phyloP scores from a whole-genome alignment of 345 rosid genomes.

The Ailanthus altissimus region DNA sequence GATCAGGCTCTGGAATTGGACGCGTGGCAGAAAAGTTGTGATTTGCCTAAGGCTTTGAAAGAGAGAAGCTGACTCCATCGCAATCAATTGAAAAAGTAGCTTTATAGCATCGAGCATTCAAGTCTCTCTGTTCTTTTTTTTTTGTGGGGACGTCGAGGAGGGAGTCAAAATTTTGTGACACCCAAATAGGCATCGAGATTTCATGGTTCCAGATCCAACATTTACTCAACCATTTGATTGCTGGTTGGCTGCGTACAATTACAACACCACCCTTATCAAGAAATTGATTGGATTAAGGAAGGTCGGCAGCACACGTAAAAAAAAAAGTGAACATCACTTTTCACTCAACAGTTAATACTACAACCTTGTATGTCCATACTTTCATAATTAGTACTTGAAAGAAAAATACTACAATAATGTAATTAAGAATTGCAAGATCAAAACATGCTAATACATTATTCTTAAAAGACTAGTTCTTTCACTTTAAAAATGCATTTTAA shows the following conservation, averaged over 20 bases:
- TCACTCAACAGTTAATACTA: too few species aligned
- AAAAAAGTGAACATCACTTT: too few species aligned
- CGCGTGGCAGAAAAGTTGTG: slow-evolving; percentile 8
- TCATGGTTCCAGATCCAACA: background rate
- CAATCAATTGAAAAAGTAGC: slow-evolving; percentile 42
- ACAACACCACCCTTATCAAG: background rate
- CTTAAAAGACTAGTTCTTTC: too few species aligned
- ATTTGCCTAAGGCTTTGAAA: slow-evolving; percentile 23
- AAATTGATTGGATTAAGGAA: too few species aligned
- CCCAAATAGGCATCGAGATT: background rate
- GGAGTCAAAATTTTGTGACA: background rate
- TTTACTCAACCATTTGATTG: background rate
- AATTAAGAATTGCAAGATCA: too few species aligned
- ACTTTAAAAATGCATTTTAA: too few species aligned
- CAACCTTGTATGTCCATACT: too few species aligned
- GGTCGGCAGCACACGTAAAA: too few species aligned
- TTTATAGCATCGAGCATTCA: slow-evolving; percentile 17
- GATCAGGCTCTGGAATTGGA: background rate
- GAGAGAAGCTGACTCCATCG: slow-evolving; percentile 6
- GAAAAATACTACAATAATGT: too few species aligned
- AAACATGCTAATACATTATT: too few species aligned
- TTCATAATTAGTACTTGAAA: too few species aligned
- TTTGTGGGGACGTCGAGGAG: slow-evolving; percentile 6
- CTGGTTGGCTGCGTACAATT: background rate
- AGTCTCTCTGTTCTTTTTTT: too few species aligned